Evolutionary conservation across 108 stramenopile genomes (phyloP), one percentile per base, ranked within the genome.

Genomic region (Cyclotella baltica): DNA sequence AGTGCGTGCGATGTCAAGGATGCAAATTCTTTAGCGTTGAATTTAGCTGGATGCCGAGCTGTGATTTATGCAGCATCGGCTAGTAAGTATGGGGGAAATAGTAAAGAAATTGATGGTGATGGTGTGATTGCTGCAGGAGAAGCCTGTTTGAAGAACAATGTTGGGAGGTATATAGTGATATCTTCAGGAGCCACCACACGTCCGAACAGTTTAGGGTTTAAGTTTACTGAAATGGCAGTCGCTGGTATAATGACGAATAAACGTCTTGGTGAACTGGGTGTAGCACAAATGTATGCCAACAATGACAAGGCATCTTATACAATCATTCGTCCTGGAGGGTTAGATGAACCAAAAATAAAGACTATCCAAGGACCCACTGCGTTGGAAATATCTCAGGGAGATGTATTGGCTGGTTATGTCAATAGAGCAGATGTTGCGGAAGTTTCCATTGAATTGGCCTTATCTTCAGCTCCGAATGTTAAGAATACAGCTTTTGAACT

Each of bases 31-130:
- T 67, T 80, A 3, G 18, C 31, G 4, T n/a, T 53, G 10, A 65
- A 36, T 36, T 19, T 80, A 18, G 33, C 67, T 15, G 79, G 79
- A 52, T 75, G 86, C 50, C 63, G 72, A 51, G 72, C 72, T 20
- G 76, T 87, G 29, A 75, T 88, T 46, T 88, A 88, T 75, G 75
- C 84, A 57, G 87, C 87, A 43, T 88, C 87, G 22, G 87, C 87
- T 18, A 71, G 67, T 47, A 83, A 85, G 51, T 64, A 78, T 33
- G 87, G 59, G 13, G 59, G 59, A 0, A 61, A 61, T 61, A 61
- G 59, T n/a, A 61, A 61, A 61, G 59, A 61, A 30, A 61, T 61
- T 61, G 59, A 61, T 33, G 59, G 31, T 2, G 59, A 61, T 61
- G 59, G 59, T 11, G 86, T 87, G 19, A 83, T 76, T 15, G 59